Base-by-base conservation (phyloP, 768 basidiomycete genomes). In the Termitomyces sp. region DNA sequence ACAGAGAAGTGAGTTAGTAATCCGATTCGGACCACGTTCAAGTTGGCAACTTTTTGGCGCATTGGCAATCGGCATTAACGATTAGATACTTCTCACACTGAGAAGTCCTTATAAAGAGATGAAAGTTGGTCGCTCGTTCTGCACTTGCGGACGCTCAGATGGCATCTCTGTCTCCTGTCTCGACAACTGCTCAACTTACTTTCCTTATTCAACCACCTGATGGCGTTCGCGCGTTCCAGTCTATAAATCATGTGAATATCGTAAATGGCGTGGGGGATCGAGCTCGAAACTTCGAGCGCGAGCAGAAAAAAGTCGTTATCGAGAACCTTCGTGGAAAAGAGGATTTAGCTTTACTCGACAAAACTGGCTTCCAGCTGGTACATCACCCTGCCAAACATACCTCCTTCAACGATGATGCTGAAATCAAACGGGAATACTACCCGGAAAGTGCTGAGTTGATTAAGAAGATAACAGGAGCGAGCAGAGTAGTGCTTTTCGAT, bases 391-490 rank as follows among this genome's bases (percentile, higher is more conserved):
- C 78, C 1, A 76, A 79, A 58, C 78, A 81, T 61, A 79, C 71
- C 4, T 64, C 77, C 1, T 87, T 87, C 69, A 66, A 67, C 15
- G 73, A 78, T 63, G 80, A 84, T 45, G 77, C 73, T 8, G 79
- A 78, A 42, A 77, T 87, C 45, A 63, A 77, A 66, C 67, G 63
- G 37, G 81, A 82, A 54, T 88, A 87, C 68, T 86, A 87, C 66
- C 76, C 79, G 1, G 86, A 87, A 71, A 82, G 81, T 63, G 73
- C 77, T 20, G 81, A 82, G 66, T 69, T 86, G 34, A 72, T 87
- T 50, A 86, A 87, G 74, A 64, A 81, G 62, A 50, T 84, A 9
- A 86, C 84, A 0, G 85, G 86, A 10, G 86, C 86, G 0, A 81
- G 74, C 60, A 75, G 76, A 29, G 81, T 83, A 29, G 81, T 86